These are phyloP conservation scores for Artemisia princeps DNA, from an alignment of 140 eudicot genomes.

Conservation along the genomic window DNA sequence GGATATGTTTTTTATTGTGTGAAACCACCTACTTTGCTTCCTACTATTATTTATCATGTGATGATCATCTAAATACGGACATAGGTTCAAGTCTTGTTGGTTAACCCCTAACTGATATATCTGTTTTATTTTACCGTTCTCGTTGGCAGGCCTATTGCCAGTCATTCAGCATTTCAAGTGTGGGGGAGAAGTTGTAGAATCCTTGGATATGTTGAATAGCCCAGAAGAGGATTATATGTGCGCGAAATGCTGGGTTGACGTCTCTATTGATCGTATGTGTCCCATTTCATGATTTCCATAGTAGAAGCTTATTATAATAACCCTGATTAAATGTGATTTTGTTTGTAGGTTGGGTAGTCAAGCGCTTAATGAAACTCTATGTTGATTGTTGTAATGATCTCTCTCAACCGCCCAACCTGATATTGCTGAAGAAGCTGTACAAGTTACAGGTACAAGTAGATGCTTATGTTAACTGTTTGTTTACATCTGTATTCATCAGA, in stretches of 20 bases:
- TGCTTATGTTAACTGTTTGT: conserved; percentile 3
- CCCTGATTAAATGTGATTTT: conserved; percentile 11
- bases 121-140: not conserved
- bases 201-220: conserved; percentile 40
- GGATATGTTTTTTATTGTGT: not conserved
- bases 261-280: conserved; percentile 52
- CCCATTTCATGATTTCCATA: not conserved
- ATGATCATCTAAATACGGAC: not conserved
- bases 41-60: not conserved
- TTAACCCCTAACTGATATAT: not conserved
- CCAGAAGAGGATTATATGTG: conserved; percentile 34
- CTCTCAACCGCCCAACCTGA: conserved; percentile 65
- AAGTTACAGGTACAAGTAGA: conserved; percentile 55
- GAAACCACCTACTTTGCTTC: not conserved
- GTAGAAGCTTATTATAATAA: not conserved
- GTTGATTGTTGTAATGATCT: conserved; percentile 66
- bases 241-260: conserved; percentile 63
- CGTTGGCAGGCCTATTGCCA: conserved; percentile 63
- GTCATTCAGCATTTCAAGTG: conserved; percentile 50
- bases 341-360: conserved; percentile 65
- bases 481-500: not conserved
- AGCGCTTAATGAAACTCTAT: conserved; percentile 65
- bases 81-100: not conserved
- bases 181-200: conserved; percentile 42
- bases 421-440: conserved; percentile 64